Percentiles rank a stretch among this genome's conserved stretches.
Conservation (phyloP, 441 rosid species). For the Bocquillonia castaneifolia region DNA sequence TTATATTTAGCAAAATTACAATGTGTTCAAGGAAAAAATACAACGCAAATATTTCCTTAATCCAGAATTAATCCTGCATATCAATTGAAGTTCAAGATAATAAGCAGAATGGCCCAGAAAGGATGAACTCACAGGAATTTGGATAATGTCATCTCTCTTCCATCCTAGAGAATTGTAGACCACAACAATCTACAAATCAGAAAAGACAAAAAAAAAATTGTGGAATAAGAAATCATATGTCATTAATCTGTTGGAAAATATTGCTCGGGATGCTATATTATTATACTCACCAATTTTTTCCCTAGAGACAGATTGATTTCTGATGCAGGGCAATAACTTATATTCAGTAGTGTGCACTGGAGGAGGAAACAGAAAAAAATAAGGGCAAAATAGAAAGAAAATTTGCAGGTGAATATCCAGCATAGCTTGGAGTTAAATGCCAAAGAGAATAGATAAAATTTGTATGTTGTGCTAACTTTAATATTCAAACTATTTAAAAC, state of each 20-base stretch:
- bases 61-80: background rate
- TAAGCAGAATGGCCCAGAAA: slow-evolving; percentile 14
- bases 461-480: background rate
- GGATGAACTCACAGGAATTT: slow-evolving; percentile 72
- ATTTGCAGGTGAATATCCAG: slow-evolving; percentile 10
- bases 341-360: slow-evolving; percentile 94
- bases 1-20: slow-evolving; percentile 1
- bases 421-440: slow-evolving; percentile 12
- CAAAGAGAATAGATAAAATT: slow-evolving; percentile 8
- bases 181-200: slow-evolving; percentile 53
- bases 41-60: background rate
- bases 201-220: slow-evolving; percentile 18
- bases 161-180: slow-evolving; percentile 96
- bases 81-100: slow-evolving; percentile 10
- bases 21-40: background rate
- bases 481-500: background rate
- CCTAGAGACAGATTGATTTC: slow-evolving; percentile 61
- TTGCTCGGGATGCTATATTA: slow-evolving; percentile 6
- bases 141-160: slow-evolving; percentile 81
- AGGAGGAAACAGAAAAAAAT: background rate
- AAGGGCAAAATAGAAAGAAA: slow-evolving; percentile 13
- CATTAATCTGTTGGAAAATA: slow-evolving; percentile 16
- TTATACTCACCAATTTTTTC: slow-evolving; percentile 63
- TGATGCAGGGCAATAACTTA: slow-evolving; percentile 90
- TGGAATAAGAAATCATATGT: slow-evolving; percentile 18